Conservation (phyloP, 2,329 filamentous ascomycete genomes). For the Colletotrichum cuscutae region DNA sequence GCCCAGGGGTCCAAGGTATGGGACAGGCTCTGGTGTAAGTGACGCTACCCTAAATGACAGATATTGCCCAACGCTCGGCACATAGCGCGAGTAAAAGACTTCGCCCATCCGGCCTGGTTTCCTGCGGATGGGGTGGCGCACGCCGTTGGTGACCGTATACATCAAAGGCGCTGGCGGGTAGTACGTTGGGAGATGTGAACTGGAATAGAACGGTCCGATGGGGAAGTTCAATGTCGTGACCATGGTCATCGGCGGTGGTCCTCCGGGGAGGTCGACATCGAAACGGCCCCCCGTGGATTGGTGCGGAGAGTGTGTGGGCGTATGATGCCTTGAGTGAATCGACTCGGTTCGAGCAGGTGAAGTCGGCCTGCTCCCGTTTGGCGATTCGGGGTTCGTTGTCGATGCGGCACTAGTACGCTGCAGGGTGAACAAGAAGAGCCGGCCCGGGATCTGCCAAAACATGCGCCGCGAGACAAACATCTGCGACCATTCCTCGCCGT, state of each 20-base stretch:
- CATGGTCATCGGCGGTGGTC: constrained; percentile 48
- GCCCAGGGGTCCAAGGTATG: constrained; percentile 70
- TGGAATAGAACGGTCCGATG: constrained; percentile 80
- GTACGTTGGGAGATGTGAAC: constrained; percentile 89
- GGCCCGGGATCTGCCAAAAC: constrained; percentile 93
- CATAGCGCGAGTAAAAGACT: constrained; percentile 87
- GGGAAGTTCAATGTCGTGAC: constrained; percentile 51
- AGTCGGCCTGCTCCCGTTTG: constrained; percentile 61
- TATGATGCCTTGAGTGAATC: constrained; percentile 39
- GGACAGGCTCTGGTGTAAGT: constrained; percentile 69
- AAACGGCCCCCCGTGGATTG: constrained; percentile 39
- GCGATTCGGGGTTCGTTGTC: constrained; percentile 58
- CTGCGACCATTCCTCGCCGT: constrained; percentile 74
- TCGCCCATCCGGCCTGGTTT: constrained; percentile 93
- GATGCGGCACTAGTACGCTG: constrained; percentile 61
- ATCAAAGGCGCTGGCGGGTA: constrained; percentile 86
- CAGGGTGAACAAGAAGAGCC: constrained; percentile 88
- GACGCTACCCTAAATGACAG: constrained; percentile 90
- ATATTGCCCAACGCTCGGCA: constrained; percentile 85
- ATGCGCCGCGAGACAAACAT: constrained; percentile 85
- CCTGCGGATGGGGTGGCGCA: constrained; percentile 86
- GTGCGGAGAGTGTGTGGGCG: constrained; percentile 40
- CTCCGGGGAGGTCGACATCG: constrained; percentile 50
- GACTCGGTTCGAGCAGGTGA: constrained; percentile 57
- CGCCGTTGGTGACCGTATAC: constrained; percentile 80